Conservation (phyloP, 192 early-diverging fungal species). For the Coemansia sp. region DNA sequence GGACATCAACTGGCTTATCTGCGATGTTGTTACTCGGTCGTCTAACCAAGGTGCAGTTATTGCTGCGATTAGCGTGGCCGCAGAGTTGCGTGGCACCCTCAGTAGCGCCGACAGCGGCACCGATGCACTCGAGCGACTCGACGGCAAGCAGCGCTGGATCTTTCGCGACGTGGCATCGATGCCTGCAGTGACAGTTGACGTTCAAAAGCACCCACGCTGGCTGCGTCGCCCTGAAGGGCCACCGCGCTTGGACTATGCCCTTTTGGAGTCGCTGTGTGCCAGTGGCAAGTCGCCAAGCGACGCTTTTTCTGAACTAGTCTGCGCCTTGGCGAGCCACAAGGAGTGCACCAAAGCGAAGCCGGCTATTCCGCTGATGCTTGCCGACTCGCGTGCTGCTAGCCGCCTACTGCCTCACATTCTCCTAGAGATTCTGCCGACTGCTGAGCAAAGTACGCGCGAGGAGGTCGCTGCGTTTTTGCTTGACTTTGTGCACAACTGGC, state of each 20-base stretch:
- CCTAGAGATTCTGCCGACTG: constrained; percentile 23
- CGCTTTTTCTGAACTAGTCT: constrained; percentile 38
- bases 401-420: constrained; percentile 39
- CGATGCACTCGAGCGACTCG: constrained; percentile 12
- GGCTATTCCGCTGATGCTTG: constrained; percentile 31
- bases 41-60: constrained; percentile 17
- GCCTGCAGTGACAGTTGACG: constrained; percentile 15
- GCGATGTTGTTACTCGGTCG: constrained; percentile 21
- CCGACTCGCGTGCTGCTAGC: constrained; percentile 32
- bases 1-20: constrained; percentile 32
- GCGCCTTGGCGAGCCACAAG: constrained; percentile 25
- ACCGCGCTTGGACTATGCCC: constrained; percentile 23
- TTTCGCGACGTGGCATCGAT: constrained; percentile 25
- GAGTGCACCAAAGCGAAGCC: constrained; percentile 21
- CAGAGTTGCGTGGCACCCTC: neutral
- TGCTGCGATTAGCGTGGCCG: constrained; percentile 31
- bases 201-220: constrained; percentile 11
- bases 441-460: constrained; percentile 7
- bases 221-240: neutral
- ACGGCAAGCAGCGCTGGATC: constrained; percentile 23
- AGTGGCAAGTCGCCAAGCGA: constrained; percentile 1
- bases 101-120: neutral
- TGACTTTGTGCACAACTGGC: constrained; percentile 55
- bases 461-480: constrained; percentile 43
- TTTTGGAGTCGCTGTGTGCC: constrained; percentile 33